Conservation (phyloP, 2,329 filamentous ascomycete species). For the Calonectria ilicicola region DNA sequence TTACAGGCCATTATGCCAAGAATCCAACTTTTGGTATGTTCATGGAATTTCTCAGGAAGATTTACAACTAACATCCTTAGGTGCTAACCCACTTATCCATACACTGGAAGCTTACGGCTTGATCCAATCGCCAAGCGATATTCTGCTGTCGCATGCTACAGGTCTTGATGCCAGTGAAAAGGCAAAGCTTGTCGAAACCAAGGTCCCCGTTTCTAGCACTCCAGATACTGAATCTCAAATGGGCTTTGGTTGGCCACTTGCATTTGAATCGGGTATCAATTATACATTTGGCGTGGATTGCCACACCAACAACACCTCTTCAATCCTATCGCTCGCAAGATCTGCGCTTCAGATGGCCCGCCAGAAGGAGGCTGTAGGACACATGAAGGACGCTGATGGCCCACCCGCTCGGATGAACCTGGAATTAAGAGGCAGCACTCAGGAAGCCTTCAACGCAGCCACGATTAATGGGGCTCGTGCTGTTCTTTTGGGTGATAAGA, state of each 20-base stretch:
- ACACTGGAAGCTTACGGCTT: slow-evolving; percentile 7
- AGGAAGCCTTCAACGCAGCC: slow-evolving; percentile 18
- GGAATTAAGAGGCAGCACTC: slow-evolving; percentile 13
- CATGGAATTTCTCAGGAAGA: fast-evolving
- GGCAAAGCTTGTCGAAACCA: neutral
- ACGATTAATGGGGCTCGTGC: slow-evolving; percentile 21
- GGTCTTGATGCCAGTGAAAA: neutral
- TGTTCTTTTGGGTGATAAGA: slow-evolving; percentile 18
- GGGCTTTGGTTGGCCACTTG: slow-evolving; percentile 22
- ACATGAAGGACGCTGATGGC: slow-evolving; percentile 6
- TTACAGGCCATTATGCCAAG: neutral
- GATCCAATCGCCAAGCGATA: slow-evolving; percentile 20
- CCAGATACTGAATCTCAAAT: slow-evolving; percentile 16
- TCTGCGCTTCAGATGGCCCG: slow-evolving; percentile 22
- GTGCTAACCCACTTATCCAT: slow-evolving; percentile 8
- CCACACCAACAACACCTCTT: slow-evolving; percentile 15
- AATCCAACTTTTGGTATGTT: neutral
- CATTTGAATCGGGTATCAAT: slow-evolving; percentile 9
- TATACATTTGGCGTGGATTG: slow-evolving; percentile 20
- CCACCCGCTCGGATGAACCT: slow-evolving; percentile 12
- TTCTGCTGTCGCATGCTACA: slow-evolving; percentile 17
- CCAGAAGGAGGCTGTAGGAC: neutral
- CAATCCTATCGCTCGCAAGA: slow-evolving; percentile 11
- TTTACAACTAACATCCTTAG: neutral
- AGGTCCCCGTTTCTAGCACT: slow-evolving; percentile 14